A percentile compares a stretch with the other conserved stretches of the same genome.
These are phyloP conservation scores for carrot (Daucus carota) DNA, from an alignment of 129 eudicot species.

Conservation along the genomic window DNA sequence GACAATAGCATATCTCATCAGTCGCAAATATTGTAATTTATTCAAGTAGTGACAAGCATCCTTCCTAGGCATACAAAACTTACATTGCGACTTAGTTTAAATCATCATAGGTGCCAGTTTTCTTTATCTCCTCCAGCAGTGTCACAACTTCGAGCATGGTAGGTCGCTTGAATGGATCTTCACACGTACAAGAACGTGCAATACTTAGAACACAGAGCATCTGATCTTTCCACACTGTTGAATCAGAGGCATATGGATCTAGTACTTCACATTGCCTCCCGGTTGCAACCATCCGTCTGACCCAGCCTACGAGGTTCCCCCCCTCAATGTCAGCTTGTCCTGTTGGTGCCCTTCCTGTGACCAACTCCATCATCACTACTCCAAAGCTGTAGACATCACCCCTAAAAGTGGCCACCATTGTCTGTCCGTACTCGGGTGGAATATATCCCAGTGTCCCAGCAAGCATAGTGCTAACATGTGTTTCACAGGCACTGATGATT, in stretches of 20 bases:
- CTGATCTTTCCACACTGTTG: slow-evolving; percentile 49
- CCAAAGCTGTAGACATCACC: slow-evolving; percentile 95
- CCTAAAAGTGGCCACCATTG: slow-evolving; percentile 77
- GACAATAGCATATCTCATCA: background rate
- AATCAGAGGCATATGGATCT: slow-evolving; percentile 42
- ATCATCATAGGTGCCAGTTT: slow-evolving; percentile 21
- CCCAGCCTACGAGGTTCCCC: slow-evolving; percentile 94
- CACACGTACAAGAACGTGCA: slow-evolving; percentile 65
- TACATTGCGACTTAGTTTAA: background rate
- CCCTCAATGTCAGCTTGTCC: slow-evolving; percentile 88
- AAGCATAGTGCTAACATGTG: slow-evolving; percentile 78
- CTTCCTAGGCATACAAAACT: background rate
- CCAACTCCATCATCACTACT: slow-evolving; percentile 83
- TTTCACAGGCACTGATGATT: slow-evolving; percentile 90
- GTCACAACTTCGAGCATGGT: slow-evolving; percentile 79
- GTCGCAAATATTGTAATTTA: background rate
- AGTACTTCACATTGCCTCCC: slow-evolving; percentile 50
- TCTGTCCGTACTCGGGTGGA: slow-evolving; percentile 91
- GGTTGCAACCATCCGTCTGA: slow-evolving; percentile 50
- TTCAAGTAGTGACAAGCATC: background rate
- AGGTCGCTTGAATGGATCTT: slow-evolving; percentile 76
- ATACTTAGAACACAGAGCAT: slow-evolving; percentile 62
- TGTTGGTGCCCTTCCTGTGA: slow-evolving; percentile 76
- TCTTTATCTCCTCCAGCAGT: slow-evolving; percentile 54
- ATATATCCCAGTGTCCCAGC: slow-evolving; percentile 93